A percentile compares a stretch with the other conserved stretches of the same genome.
These are phyloP conservation scores for Saccharomyces paradoxus DNA, from an alignment of 805 yeast species.

Conservation along the genomic window DNA sequence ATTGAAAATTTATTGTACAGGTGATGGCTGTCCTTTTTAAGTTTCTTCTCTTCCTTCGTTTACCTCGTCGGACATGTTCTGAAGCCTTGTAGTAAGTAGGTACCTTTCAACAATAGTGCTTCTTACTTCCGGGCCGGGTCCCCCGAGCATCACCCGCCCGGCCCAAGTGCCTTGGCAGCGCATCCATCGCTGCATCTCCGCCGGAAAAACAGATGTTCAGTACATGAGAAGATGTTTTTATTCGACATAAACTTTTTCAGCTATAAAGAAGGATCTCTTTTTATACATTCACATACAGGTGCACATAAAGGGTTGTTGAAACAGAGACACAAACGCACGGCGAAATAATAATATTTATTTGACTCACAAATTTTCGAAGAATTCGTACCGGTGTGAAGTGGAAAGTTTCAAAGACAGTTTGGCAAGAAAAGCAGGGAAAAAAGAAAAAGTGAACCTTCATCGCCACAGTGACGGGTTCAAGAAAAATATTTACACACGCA, in stretches of 20 bases:
- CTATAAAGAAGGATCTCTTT: neutral
- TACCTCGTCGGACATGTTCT: neutral
- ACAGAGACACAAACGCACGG: neutral
- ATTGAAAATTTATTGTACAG: neutral
- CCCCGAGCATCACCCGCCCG: neutral
- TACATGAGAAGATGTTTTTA: neutral
- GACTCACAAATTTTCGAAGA: neutral
- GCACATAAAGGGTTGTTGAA: neutral
- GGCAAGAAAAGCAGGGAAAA: neutral
- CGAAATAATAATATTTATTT: neutral
- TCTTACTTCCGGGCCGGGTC: neutral
- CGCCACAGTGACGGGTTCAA: neutral
- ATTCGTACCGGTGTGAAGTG: neutral
- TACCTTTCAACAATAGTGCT: neutral
- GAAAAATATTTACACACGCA: neutral
- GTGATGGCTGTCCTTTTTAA: neutral
- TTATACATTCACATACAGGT: neutral
- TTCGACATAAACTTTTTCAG: neutral
- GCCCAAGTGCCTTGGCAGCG: neutral
- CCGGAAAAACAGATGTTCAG: neutral
- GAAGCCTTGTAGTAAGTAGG: neutral
- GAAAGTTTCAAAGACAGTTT: neutral
- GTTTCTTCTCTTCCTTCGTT: neutral
- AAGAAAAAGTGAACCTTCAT: neutral
- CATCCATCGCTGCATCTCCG: neutral